phyloP scores from a whole-genome alignment of 148 eudicot species.

The Mesembryanthemum crystallinum region DNA sequence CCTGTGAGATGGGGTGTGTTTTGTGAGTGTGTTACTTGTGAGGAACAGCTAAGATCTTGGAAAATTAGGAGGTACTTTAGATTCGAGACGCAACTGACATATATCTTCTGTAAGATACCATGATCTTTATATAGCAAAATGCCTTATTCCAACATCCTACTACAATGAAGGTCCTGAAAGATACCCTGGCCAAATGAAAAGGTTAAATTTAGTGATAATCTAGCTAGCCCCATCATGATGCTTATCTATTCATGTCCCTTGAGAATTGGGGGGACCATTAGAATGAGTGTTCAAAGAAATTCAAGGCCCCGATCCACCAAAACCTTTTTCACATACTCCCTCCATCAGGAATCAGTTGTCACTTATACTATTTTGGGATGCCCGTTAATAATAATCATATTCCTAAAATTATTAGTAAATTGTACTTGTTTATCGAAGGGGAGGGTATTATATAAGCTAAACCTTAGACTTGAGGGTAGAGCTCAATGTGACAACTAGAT shows the following conservation, averaged over 20 bases:
- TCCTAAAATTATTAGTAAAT: no score
- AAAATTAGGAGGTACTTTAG: conserved; percentile 17
- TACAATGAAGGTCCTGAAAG: conserved; percentile 2
- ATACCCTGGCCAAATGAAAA: conserved; percentile 19
- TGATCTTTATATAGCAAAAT: not conserved
- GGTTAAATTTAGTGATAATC: conserved; percentile 11
- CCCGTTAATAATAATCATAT: no score
- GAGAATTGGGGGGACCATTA: conserved; percentile 10
- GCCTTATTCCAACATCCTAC: conserved; percentile 6
- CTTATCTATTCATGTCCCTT: conserved; percentile 12
- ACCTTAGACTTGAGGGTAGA: no score
- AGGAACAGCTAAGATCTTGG: conserved; percentile 33
- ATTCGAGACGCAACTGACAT: conserved; percentile 29
- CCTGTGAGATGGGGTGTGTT: not conserved
- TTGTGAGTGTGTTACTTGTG: conserved; percentile 16
- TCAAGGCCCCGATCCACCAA: not conserved
- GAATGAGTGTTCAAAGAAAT: not conserved
- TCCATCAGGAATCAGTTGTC: no score
- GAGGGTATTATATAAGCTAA: no score
- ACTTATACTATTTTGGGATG: no score
- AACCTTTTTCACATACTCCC: not conserved
- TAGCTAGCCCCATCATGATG: conserved; percentile 21
- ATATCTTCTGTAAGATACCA: conserved; percentile 30
- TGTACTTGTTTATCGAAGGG: no score
- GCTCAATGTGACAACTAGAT: no score